Conservation (phyloP, 257 asterid genomes). For the Petunia secreta region DNA sequence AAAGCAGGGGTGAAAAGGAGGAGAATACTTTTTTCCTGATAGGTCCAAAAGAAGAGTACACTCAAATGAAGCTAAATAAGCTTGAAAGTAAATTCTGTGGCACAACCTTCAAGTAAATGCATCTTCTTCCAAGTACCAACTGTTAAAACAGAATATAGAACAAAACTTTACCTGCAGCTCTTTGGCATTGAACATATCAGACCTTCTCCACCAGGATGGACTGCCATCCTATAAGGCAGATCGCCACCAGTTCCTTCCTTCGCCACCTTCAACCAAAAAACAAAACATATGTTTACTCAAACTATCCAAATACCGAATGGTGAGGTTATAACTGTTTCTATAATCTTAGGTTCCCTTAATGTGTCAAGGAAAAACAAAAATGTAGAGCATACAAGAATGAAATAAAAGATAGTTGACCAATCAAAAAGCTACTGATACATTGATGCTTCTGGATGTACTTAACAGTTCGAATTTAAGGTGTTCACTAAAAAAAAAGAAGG, state of each 20-base stretch:
- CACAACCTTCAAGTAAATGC: not conserved
- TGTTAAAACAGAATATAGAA: not conserved
- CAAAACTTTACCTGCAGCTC: conserved; percentile 66
- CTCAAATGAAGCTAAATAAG: not conserved
- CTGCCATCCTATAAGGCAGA: conserved; percentile 85
- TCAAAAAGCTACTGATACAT: not conserved
- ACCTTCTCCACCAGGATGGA: conserved; percentile 93
- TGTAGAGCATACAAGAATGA: not conserved
- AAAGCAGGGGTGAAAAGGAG: conserved; percentile 5
- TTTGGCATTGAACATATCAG: conserved; percentile 74
- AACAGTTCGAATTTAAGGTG: too few relatives aligned
- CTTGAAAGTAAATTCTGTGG: not conserved
- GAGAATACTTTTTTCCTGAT: too few relatives aligned
- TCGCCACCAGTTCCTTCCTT: conserved; percentile 76
- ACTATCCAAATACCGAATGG: not conserved
- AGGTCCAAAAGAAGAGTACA: not conserved
- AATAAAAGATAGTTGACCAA: conserved; percentile 8
- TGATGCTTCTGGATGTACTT: not conserved
- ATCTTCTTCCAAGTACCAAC: not conserved
- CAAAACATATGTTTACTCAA: conserved; percentile 19
- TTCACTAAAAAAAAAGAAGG: not conserved
- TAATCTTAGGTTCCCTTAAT: too few relatives aligned
- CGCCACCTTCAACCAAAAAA: conserved; percentile 56
- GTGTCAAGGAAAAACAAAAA: not conserved
- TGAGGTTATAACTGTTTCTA: too few relatives aligned